Evolutionary conservation across 2,329 filamentous ascomycete genomes (phyloP).

Genomic region (Aspergillus candidus): DNA sequence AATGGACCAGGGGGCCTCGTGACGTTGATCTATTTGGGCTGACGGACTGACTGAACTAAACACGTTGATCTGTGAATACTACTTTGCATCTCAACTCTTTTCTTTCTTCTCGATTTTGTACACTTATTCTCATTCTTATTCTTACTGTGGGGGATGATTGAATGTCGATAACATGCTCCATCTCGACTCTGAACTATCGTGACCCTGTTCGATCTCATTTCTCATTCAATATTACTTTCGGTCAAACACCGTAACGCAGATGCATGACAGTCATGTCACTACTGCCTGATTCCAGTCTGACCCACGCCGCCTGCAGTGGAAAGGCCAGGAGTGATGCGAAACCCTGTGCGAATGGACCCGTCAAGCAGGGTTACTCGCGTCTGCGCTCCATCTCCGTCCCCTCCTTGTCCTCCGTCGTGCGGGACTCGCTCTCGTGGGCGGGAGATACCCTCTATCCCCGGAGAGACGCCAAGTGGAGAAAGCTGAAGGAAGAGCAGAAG

Average conservation of each 20-base stretch:
- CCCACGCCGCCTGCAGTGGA: slow-evolving; percentile 23
- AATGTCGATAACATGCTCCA: too few species aligned
- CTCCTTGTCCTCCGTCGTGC: slow-evolving; percentile 29
- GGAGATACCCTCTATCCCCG: slow-evolving; percentile 33
- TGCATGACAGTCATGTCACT: slow-evolving; percentile 21
- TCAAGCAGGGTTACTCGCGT: slow-evolving; percentile 12
- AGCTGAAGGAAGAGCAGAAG: slow-evolving; percentile 42
- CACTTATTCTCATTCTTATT: too few species aligned
- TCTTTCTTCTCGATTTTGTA: not conserved
- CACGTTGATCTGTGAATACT: not conserved
- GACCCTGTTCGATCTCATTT: too few species aligned
- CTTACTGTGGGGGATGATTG: too few species aligned
- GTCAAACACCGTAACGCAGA: too few species aligned
- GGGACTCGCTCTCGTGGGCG: slow-evolving; percentile 30
- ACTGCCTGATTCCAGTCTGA: slow-evolving; percentile 26
- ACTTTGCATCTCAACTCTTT: not conserved
- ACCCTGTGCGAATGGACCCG: slow-evolving; percentile 1
- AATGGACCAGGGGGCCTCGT: not conserved
- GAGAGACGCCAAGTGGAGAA: slow-evolving; percentile 46
- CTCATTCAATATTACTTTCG: too few species aligned
- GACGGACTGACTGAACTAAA: not conserved
- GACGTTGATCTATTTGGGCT: slow-evolving; percentile 4
- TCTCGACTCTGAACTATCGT: too few species aligned
- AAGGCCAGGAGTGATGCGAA: slow-evolving; percentile 14
- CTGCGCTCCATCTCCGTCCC: slow-evolving; percentile 27